These are phyloP conservation scores for Spencermartinsiella ligniputridi DNA, from an alignment of 1,139 yeast species.

Conservation along the genomic window DNA sequence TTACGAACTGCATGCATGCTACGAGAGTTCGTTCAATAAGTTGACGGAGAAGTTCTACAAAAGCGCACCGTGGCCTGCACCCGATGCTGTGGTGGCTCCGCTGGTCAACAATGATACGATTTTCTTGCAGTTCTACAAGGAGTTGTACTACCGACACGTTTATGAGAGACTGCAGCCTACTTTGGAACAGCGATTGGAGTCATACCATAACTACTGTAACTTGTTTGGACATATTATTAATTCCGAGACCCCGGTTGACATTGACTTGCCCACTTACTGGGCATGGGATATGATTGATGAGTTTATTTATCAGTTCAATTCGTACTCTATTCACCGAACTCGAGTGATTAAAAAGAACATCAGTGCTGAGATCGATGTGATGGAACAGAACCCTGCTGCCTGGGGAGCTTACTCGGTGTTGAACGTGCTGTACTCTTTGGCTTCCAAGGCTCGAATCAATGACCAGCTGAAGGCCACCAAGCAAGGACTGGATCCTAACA, in stretches of 20 bases:
- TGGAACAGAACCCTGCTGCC: conserved; percentile 39
- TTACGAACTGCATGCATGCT: conserved; percentile 41
- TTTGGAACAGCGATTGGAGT: conserved; percentile 42
- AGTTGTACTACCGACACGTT: conserved; percentile 46
- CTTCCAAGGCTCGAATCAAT: conserved; percentile 41
- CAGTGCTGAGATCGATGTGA: conserved; percentile 34
- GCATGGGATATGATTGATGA: conserved; percentile 50
- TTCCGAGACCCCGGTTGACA: conserved; percentile 40
- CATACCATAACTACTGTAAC: conserved; percentile 47
- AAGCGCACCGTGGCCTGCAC: conserved; percentile 44
- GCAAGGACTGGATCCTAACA: conserved; percentile 32
- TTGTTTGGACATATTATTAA: conserved; percentile 44
- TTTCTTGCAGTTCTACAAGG: conserved; percentile 44
- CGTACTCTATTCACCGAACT: conserved; percentile 41
- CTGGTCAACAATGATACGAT: conserved; percentile 42
- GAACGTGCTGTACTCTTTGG: conserved; percentile 45
- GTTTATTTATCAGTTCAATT: conserved; percentile 47
- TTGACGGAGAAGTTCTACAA: conserved; percentile 44
- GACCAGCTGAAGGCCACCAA: conserved; percentile 41
- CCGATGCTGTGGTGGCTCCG: conserved; percentile 40
- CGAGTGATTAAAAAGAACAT: conserved; percentile 35
- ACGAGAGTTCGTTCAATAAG: conserved; percentile 43
- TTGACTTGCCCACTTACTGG: conserved; percentile 47
- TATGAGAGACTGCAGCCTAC: conserved; percentile 42
- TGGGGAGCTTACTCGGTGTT: conserved; percentile 47